Evolutionary conservation across 2,329 filamentous ascomycete species (phyloP), one percentile per base, ranked within the genome.

Genomic region (Penicillium sp.): DNA sequence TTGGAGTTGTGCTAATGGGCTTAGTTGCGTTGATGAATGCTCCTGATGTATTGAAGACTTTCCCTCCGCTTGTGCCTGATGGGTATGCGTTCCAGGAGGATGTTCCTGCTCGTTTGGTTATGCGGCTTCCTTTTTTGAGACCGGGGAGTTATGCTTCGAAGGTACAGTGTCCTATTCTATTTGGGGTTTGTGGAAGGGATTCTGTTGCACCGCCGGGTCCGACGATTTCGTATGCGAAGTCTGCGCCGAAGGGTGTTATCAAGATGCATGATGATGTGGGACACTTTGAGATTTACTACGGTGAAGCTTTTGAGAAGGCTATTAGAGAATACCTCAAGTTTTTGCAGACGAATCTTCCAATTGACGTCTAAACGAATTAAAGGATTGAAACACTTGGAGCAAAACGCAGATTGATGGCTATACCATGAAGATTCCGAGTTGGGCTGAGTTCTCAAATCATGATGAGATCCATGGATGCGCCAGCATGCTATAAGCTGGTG

Each of bases 201-300:
- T 39, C 48, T 21, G 48, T 50, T 44, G 48, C 48, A 9, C 48
- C 48, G 18, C 40, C 48, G 24, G 31, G 21, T n/a, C 39, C 48
- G 31, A 44, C 48, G 9, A 13, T 53, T 13, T 29, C 24, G n/a
- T 53, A 53, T 29, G 50, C 50, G 16, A 42, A 53, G 22, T 27
- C 14, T 32, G 50, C 50, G 8, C 38, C 50, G 10, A 48, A 48
- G 16, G 50, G 50, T 4, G 44, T 48, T 24, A 21, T 53, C 22
- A 44, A 48, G 44, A 27, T n/a, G 27, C 48, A 47, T 43, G 29
- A 27, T 9, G 43, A 48, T 16, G 22, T 48, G 38, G 50, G 50
- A 9, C 50, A 53, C 24, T 53, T 53, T 27, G 50, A 53, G 50
- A 48, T 53, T 48, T 53, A 53, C 21, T 44, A 48, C 13, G 50